Percentiles rank a stretch among this genome's conserved stretches.
These are phyloP conservation scores for Osmanthus fragrans DNA, from an alignment of 257 asterid genomes.

Conservation along the genomic window DNA sequence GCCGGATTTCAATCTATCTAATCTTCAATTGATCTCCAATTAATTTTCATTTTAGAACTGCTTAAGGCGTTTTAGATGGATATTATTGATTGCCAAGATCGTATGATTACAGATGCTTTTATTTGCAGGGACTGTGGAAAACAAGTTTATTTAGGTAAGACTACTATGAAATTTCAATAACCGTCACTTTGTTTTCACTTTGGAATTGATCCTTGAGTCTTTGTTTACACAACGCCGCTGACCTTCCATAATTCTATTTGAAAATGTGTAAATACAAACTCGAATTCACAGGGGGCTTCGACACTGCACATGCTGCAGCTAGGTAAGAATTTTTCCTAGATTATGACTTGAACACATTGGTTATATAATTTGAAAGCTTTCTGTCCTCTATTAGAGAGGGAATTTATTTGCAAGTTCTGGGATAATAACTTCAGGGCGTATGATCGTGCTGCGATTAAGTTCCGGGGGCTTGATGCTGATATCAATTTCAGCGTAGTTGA, in stretches of 20 bases:
- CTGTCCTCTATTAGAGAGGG: background rate
- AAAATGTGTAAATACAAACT: constrained; percentile 22
- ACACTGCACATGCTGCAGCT: constrained; percentile 97
- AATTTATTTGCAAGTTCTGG: background rate
- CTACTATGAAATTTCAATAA: background rate
- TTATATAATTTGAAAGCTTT: constrained; percentile 11
- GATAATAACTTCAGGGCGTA: constrained; percentile 65
- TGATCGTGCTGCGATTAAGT: constrained; percentile 93
- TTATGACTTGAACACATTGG: background rate
- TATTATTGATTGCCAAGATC: background rate
- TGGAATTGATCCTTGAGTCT: background rate
- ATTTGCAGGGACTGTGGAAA: constrained; percentile 90
- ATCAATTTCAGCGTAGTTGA: constrained; percentile 78
- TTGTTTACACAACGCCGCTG: constrained; percentile 8
- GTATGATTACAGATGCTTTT: background rate
- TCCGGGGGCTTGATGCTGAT: constrained; percentile 95
- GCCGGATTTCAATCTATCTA: background rate
- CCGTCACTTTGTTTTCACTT: background rate
- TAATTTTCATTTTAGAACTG: background rate
- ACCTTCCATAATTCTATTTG: constrained; percentile 18
- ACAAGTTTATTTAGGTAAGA: constrained; percentile 89
- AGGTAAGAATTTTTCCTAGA: constrained; percentile 48
- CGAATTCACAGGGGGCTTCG: constrained; percentile 73
- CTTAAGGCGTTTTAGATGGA: background rate
- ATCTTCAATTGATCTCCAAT: background rate